These are phyloP conservation scores for Plasmodium billcollinsi DNA, from an alignment of 169 alveolate species.

Conservation along the genomic window DNA sequence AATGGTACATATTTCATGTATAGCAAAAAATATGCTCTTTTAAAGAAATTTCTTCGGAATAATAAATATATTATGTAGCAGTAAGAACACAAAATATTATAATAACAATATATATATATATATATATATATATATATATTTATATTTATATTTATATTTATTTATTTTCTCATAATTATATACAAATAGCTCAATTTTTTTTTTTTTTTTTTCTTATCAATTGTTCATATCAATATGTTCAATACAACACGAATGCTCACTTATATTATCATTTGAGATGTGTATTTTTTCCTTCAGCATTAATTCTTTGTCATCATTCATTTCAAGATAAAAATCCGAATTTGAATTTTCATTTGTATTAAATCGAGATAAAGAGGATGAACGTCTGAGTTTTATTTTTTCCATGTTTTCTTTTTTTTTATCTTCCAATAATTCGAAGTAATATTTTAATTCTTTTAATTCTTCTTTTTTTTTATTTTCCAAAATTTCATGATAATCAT, in stretches of 20 bases:
- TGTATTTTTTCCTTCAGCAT: neutral
- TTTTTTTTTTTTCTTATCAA: too few species aligned
- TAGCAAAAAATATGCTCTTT: too few species aligned
- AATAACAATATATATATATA: too few species aligned
- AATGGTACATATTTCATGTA: too few species aligned
- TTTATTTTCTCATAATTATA: too few species aligned
- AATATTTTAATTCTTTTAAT: neutral
- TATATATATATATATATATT: too few species aligned
- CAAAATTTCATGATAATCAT: neutral
- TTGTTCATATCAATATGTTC: neutral
- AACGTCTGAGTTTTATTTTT: conserved; percentile 5
- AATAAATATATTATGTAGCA: too few species aligned
- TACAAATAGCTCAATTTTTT: too few species aligned
- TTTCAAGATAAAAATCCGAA: neutral
- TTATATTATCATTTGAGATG: neutral
- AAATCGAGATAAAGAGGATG: neutral
- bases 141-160: too few species aligned
- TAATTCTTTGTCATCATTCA: neutral
- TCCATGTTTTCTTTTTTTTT: neutral
- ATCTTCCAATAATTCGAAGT: neutral
- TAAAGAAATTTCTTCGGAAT: too few species aligned
- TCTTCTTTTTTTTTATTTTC: neutral
- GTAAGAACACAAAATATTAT: too few species aligned
- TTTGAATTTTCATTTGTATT: neutral
- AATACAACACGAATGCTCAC: neutral